These are phyloP conservation scores for Fusarium haematococcum DNA, from an alignment of 2,329 filamentous ascomycete species.

Conservation along the genomic window DNA sequence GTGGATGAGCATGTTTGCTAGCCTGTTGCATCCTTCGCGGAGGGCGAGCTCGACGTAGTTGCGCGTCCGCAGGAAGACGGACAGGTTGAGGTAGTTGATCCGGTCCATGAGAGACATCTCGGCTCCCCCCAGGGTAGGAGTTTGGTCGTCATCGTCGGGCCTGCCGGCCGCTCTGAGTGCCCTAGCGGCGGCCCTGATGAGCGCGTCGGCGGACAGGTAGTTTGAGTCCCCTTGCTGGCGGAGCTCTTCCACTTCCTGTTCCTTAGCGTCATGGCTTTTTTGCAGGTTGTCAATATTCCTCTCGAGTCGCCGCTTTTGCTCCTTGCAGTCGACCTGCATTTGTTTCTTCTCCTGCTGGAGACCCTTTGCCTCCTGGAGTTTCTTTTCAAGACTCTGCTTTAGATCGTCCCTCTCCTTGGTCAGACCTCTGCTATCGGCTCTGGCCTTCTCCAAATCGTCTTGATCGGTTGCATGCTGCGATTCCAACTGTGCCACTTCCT, in stretches of 20 bases:
- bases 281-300: neutral
- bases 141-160: neutral
- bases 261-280: neutral
- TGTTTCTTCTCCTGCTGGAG: neutral
- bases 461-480: neutral
- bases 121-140: neutral
- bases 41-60: conserved; percentile 28
- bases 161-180: neutral
- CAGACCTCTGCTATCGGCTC: neutral
- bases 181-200: conserved; percentile 8
- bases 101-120: conserved; percentile 14
- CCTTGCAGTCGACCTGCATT: neutral
- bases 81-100: conserved; percentile 34
- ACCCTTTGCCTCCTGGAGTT: neutral
- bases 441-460: neutral
- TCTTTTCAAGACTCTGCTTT: neutral
- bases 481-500: neutral
- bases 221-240: neutral
- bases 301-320: neutral
- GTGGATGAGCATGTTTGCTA: conserved; percentile 9
- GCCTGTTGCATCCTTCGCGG: neutral
- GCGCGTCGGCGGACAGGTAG: conserved; percentile 6
- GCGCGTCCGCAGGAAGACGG: conserved; percentile 26
- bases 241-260: neutral
- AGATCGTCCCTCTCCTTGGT: neutral